These are phyloP conservation scores for Beauveria brongniartii DNA, from an alignment of 2,329 filamentous ascomycete species.

Conservation along the genomic window DNA sequence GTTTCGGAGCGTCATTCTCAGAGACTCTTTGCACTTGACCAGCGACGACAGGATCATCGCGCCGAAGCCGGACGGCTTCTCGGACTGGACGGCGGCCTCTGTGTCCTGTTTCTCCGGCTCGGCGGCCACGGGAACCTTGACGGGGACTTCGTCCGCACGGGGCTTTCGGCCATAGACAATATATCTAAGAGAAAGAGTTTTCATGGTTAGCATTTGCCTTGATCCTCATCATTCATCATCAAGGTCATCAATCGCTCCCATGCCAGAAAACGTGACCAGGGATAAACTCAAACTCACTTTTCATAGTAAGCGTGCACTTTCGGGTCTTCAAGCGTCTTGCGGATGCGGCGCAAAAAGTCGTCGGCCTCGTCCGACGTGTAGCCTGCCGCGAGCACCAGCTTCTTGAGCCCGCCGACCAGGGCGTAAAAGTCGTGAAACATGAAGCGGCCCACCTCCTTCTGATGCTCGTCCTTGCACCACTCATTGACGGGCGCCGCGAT, in stretches of 20 bases:
- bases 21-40: not conserved
- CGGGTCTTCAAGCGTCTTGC: constrained; percentile 5
- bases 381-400: constrained; percentile 8
- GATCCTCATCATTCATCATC: not conserved
- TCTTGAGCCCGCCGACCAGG: constrained; percentile 5
- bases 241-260: no score
- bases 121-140: constrained; percentile 27
- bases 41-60: not conserved
- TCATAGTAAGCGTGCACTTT: constrained; percentile 7
- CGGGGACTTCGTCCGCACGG: constrained; percentile 25
- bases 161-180: constrained; percentile 10
- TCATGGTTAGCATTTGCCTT: not conserved
- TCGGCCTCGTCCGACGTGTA: constrained; percentile 4
- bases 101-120: constrained; percentile 12
- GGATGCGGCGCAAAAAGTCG: constrained; percentile 6
- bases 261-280: not conserved
- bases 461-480: constrained; percentile 20
- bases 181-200: not conserved
- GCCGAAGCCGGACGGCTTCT: not conserved
- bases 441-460: constrained; percentile 10
- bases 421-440: constrained; percentile 9
- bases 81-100: not conserved
- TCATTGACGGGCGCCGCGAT: constrained; percentile 23
- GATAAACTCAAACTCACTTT: not conserved
- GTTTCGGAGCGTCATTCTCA: not conserved